phyloP scores from a whole-genome alignment of 768 basidiomycete species.

The Tulasnella sp. region DNA sequence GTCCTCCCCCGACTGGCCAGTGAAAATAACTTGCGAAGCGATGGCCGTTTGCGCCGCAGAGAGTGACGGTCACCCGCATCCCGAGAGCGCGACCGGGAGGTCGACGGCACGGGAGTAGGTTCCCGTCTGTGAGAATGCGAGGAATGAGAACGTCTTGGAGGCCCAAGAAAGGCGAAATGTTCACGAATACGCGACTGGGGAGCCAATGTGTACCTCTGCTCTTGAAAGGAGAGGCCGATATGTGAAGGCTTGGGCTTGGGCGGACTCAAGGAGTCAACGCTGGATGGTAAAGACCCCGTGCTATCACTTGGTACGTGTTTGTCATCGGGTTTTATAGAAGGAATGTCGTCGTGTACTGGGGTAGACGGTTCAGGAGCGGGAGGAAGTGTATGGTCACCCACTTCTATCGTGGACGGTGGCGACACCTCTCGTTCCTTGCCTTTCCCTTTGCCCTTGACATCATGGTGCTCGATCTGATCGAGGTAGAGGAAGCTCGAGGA shows the following conservation, averaged over 20 bases:
- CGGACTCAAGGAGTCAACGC: not conserved
- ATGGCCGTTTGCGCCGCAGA: not conserved
- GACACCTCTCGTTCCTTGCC: not conserved
- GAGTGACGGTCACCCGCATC: not conserved
- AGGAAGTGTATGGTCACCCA: not conserved
- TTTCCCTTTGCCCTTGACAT: not conserved
- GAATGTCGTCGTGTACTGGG: not conserved
- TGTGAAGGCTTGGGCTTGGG: not conserved
- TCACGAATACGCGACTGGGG: not conserved
- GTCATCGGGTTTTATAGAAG: not conserved
- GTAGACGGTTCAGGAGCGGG: not conserved
- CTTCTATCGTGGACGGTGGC: not conserved
- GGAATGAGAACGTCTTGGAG: not conserved
- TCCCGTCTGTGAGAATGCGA: conserved; percentile 4
- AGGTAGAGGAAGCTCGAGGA: conserved; percentile 4
- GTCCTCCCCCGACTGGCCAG: not conserved
- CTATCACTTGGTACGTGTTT: not conserved
- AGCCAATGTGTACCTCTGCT: conserved; percentile 7
- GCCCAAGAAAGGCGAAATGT: not conserved
- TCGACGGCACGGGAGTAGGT: conserved; percentile 1
- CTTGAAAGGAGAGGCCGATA: conserved; percentile 10
- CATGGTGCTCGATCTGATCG: not conserved
- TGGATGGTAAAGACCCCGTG: not conserved
- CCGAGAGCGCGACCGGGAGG: not conserved
- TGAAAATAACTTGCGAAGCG: not conserved